These are phyloP conservation scores for Letharia columbiana DNA, from an alignment of 495 filamentous ascomycete species.

Conservation along the genomic window DNA sequence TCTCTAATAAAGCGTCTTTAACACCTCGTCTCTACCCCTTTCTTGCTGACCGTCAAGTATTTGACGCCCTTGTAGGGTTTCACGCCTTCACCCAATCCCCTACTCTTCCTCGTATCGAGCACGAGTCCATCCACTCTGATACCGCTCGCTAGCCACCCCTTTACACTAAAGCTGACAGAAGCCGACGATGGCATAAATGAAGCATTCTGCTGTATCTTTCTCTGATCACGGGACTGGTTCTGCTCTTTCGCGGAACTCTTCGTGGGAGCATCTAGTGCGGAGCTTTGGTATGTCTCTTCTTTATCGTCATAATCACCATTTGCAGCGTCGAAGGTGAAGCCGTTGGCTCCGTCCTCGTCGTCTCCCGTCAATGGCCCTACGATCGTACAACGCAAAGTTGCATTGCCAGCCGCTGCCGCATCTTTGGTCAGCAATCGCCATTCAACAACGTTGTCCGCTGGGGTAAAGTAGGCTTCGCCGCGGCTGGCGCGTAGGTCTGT, in stretches of 20 bases:
- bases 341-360: slow-evolving; percentile 44
- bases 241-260: slow-evolving; percentile 18
- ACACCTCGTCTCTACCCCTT: slow-evolving; percentile 74
- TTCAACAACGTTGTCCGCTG: slow-evolving; percentile 62
- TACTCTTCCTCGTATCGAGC: slow-evolving; percentile 76
- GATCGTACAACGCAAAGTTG: slow-evolving; percentile 73
- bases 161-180: slow-evolving; percentile 79
- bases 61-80: slow-evolving; percentile 98
- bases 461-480: slow-evolving; percentile 75
- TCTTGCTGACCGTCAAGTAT: slow-evolving; percentile 82
- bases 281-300: slow-evolving; percentile 22
- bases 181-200: slow-evolving; percentile 87
- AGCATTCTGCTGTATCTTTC: slow-evolving; percentile 59
- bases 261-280: slow-evolving; percentile 16
- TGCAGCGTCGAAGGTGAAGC: slow-evolving; percentile 41
- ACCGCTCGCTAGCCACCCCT: slow-evolving; percentile 91
- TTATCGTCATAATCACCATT: slow-evolving; percentile 47
- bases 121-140: slow-evolving; percentile 84
- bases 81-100: slow-evolving; percentile 76
- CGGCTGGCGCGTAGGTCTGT: slow-evolving; percentile 71
- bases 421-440: slow-evolving; percentile 77
- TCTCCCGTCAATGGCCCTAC: slow-evolving; percentile 56
- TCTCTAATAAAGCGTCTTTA: slow-evolving; percentile 24
- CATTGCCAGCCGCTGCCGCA: slow-evolving; percentile 50
- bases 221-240: slow-evolving; percentile 37